A percentile compares a stretch with the other conserved stretches of the same genome.
phyloP scores from a whole-genome alignment of 2,329 filamentous ascomycete genomes.

The Aplosporella prunicola region DNA sequence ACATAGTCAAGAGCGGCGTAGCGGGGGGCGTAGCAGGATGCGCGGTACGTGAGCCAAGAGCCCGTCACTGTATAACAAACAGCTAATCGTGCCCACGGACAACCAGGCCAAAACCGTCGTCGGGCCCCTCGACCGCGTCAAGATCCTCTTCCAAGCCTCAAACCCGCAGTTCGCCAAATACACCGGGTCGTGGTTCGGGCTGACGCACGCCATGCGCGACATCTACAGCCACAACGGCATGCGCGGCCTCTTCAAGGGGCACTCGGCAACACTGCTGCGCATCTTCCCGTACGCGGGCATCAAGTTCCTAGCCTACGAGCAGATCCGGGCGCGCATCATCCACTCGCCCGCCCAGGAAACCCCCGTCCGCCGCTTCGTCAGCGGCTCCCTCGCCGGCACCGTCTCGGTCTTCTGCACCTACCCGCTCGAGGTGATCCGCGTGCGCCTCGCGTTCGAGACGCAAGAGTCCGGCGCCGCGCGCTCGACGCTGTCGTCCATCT shows the following conservation, averaged over 20 bases:
- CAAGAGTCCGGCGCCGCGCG: slow-evolving; percentile 56
- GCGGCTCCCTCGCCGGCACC: slow-evolving; percentile 69
- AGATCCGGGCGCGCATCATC: slow-evolving; percentile 76
- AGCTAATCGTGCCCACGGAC: slow-evolving; percentile 7
- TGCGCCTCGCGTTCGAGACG: slow-evolving; percentile 91
- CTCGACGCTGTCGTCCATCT: slow-evolving; percentile 66
- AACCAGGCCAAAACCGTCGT: slow-evolving; percentile 85
- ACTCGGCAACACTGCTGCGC: slow-evolving; percentile 84
- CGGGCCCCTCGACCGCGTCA: slow-evolving; percentile 91
- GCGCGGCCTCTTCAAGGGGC: slow-evolving; percentile 77
- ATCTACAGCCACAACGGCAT: slow-evolving; percentile 70
- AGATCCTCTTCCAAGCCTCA: slow-evolving; percentile 94
- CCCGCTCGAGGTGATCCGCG: slow-evolving; percentile 83
- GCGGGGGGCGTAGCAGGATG: slow-evolving; percentile 88
- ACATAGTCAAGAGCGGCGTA: slow-evolving; percentile 71
- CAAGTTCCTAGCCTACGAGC: slow-evolving; percentile 97
- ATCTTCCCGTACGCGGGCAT: slow-evolving; percentile 97
- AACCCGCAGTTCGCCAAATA: slow-evolving; percentile 94
- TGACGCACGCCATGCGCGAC: slow-evolving; percentile 70
- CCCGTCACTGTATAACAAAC: no score
- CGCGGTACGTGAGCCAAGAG: slow-evolving; percentile 53
- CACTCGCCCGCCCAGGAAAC: slow-evolving; percentile 66
- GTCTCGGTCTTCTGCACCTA: slow-evolving; percentile 95
- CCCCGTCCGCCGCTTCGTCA: slow-evolving; percentile 61
- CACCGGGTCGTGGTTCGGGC: slow-evolving; percentile 76